Evolutionary conservation across 2,329 filamentous ascomycete species (phyloP).

Genomic region (Fusarium ambrosium): DNA sequence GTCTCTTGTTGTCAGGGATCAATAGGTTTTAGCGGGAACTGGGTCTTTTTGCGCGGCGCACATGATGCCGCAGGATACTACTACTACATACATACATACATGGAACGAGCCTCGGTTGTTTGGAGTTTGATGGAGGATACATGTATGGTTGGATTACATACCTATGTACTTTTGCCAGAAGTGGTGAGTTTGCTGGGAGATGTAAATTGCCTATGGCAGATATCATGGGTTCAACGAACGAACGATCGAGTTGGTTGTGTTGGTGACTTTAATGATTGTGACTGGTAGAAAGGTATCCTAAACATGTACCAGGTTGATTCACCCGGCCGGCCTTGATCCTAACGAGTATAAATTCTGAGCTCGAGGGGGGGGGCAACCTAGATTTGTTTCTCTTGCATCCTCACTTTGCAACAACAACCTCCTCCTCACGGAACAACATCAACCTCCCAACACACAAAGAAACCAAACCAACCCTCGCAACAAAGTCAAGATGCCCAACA

Average conservation of each 20-base stretch:
- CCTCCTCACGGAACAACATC: neutral
- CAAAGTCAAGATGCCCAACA: constrained; percentile 36
- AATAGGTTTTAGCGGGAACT: constrained; percentile 15
- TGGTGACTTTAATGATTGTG: neutral
- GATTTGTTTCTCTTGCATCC: neutral
- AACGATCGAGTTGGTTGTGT: neutral
- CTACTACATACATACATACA: constrained; percentile 14
- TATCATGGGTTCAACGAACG: neutral
- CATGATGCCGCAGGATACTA: neutral
- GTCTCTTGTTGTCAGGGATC: constrained; percentile 7
- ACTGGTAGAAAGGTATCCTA: neutral
- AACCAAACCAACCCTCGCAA: neutral
- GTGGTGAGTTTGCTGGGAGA: neutral
- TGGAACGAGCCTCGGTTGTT: neutral
- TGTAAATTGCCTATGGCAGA: neutral
- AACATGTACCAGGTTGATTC: neutral
- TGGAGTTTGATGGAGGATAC: neutral
- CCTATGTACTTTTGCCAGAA: neutral
- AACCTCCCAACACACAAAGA: neutral
- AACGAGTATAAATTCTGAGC: neutral
- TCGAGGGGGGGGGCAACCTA: neutral
- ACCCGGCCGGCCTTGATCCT: neutral
- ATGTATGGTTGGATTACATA: neutral
- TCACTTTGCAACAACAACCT: neutral
- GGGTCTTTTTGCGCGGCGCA: neutral